These are phyloP conservation scores for Lagenidium sp. DNA, from an alignment of 352 stramenopile species.

Conservation along the genomic window DNA sequence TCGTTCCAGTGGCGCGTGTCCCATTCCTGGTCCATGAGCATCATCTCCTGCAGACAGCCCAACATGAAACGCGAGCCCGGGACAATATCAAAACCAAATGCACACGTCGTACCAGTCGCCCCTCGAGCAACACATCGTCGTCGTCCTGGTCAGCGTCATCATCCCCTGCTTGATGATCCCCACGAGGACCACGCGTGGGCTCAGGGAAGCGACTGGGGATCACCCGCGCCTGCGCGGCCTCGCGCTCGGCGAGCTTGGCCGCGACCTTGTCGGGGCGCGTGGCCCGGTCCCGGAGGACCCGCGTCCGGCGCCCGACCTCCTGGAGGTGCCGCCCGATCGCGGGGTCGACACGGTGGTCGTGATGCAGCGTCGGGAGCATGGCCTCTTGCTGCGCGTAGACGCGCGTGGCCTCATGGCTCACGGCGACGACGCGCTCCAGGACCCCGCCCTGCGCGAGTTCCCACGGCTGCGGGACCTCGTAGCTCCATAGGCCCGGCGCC, in stretches of 20 bases:
- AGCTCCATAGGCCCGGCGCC: conserved; percentile 15
- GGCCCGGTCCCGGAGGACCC: conserved; percentile 40
- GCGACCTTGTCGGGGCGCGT: conserved; percentile 21
- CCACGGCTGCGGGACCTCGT: conserved; percentile 41
- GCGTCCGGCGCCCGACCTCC: conserved; percentile 44
- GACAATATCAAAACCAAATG: neutral
- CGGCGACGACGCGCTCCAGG: conserved; percentile 35
- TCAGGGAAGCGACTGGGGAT: conserved; percentile 46
- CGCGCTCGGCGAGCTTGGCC: conserved; percentile 13
- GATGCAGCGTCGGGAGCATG: conserved; percentile 40
- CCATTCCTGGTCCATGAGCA: conserved; percentile 80
- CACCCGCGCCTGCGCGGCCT: conserved; percentile 26
- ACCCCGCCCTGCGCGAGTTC: conserved; percentile 37
- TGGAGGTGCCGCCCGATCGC: conserved; percentile 34
- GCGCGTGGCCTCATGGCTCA: conserved; percentile 41
- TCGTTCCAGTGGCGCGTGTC: conserved; percentile 59
- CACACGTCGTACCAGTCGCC: conserved; percentile 36
- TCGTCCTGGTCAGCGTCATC: conserved; percentile 15
- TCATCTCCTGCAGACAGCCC: conserved; percentile 29
- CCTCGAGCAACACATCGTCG: conserved; percentile 19
- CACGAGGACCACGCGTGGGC: too few relatives aligned
- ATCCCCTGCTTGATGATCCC: conserved; percentile 25
- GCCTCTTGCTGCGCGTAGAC: conserved; percentile 44
- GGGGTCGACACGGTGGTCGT: conserved; percentile 32
- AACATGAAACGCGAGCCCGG: neutral